These are phyloP conservation scores for Linnemannia hyalina DNA, from an alignment of 192 early-diverging fungal species.

Conservation along the genomic window DNA sequence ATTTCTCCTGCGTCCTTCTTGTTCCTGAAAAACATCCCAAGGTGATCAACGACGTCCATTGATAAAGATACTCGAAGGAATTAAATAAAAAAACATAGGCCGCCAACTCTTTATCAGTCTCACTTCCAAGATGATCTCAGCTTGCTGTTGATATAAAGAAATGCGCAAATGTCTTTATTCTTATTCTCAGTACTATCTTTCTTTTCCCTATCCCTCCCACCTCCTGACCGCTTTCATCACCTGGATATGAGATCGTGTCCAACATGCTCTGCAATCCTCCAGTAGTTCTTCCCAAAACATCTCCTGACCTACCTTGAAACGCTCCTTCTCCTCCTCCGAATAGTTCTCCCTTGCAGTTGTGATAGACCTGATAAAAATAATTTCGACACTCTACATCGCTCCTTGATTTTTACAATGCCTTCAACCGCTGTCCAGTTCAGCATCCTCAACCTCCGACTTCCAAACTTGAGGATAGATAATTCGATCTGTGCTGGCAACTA, in stretches of 20 bases:
- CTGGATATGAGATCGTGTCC: not conserved
- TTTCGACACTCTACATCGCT: not conserved
- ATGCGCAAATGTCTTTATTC: too few species aligned
- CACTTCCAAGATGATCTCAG: too few species aligned
- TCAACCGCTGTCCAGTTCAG: slow-evolving; percentile 4
- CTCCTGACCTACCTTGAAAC: not conserved
- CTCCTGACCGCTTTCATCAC: not conserved
- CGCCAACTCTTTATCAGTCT: too few species aligned
- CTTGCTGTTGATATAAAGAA: too few species aligned
- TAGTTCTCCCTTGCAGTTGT: not conserved
- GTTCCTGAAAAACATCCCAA: too few species aligned
- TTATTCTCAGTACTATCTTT: too few species aligned
- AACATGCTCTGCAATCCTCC: not conserved
- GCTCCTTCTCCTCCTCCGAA: not conserved
- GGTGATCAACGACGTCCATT: too few species aligned
- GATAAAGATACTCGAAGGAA: too few species aligned
- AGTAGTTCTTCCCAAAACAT: not conserved
- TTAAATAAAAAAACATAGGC: too few species aligned
- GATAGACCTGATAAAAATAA: not conserved
- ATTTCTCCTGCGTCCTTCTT: too few species aligned
- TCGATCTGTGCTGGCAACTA: not conserved
- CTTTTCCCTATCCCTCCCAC: too few species aligned
- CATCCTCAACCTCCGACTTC: not conserved
- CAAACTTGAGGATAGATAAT: not conserved
- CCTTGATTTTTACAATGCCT: not conserved